Base-by-base conservation (phyloP, 768 basidiomycete species). In the Paxillus ammoniavirescens region DNA sequence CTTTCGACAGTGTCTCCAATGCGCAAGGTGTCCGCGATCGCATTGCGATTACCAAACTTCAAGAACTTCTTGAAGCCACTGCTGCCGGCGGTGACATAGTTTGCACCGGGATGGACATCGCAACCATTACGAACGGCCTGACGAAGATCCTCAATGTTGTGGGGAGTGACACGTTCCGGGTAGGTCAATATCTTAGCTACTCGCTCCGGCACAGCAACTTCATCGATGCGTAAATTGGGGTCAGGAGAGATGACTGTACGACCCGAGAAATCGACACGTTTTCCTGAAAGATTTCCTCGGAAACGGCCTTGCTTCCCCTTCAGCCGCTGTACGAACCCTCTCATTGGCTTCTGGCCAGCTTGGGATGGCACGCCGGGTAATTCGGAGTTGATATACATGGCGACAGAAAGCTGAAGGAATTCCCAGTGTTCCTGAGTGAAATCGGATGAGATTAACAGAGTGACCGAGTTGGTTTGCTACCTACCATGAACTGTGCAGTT, bases 241-340 rank as follows among this genome's bases (percentile, higher is more conserved):
- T 99, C 97, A 1, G 97, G 97, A 2, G 94, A 96, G 65, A 99
- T 99, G 70, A 99, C 97, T 7, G 97, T 99, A 62, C 97, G 89
- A 5, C 86, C 96, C 0, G 95, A 98, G 68, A 98, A 98, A 68
- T 99, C 97, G 59, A 99, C 97, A 70, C 97, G 93, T 72, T 99
- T 99, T 57, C 97, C 97, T 0, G 95, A 98, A 8, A 99, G 79
- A 67, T 99, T 99, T 18, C 97, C 97, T 68, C 97, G 82, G 74
- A 99, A 98, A 44, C 97, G 94, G 63, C 97, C 97, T 69, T 98
- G 96, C 67, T 99, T 99, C 36, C 97, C 97, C 74, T 99, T 99
- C 47, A 99, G 75, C 3, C 97, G 91, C 64, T 99, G 97, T 42
- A 96, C 96, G 67, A 98, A 96, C 14, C 97, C 97, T 50, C 97